Evolutionary conservation across 805 yeast genomes (phyloP).

Genomic region (Zygoascus ofunaensis): DNA sequence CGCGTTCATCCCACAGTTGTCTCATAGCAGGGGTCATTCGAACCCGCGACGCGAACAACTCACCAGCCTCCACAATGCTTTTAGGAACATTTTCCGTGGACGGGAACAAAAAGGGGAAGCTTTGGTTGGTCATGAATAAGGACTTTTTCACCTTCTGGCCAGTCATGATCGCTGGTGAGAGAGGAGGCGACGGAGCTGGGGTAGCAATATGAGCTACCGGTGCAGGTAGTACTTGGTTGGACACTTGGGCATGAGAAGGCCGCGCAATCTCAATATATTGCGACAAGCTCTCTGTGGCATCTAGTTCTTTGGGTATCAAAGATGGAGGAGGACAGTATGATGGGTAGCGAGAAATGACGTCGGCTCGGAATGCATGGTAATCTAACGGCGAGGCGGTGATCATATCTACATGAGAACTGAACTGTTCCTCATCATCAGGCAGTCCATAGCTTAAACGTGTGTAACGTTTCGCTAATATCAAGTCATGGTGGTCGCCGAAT

Average conservation of each 20-base stretch:
- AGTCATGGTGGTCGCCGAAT: constrained; percentile 47
- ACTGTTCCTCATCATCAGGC: constrained; percentile 16
- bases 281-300: constrained; percentile 46
- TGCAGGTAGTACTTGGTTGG: constrained; percentile 39
- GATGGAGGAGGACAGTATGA: constrained; percentile 47
- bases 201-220: constrained; percentile 69
- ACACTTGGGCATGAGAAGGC: constrained; percentile 37
- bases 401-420: constrained; percentile 18
- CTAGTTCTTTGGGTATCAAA: constrained; percentile 37
- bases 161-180: constrained; percentile 36
- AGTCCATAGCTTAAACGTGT: constrained; percentile 37
- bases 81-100: constrained; percentile 44
- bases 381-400: constrained; percentile 70
- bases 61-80: constrained; percentile 73
- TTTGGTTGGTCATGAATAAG: constrained; percentile 54
- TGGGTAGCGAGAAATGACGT: constrained; percentile 67
- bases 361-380: constrained; percentile 70
- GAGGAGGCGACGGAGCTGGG: constrained; percentile 78
- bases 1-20: constrained; percentile 66
- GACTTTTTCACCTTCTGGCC: constrained; percentile 26
- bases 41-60: constrained; percentile 51
- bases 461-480: constrained; percentile 38
- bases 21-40: constrained; percentile 57
- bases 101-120: constrained; percentile 61
- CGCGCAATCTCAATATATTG: constrained; percentile 53